Percentiles rank a stretch among this genome's conserved stretches.
These are phyloP conservation scores for Penicillium samsonianum DNA, from an alignment of 495 filamentous ascomycete genomes.

Conservation along the genomic window DNA sequence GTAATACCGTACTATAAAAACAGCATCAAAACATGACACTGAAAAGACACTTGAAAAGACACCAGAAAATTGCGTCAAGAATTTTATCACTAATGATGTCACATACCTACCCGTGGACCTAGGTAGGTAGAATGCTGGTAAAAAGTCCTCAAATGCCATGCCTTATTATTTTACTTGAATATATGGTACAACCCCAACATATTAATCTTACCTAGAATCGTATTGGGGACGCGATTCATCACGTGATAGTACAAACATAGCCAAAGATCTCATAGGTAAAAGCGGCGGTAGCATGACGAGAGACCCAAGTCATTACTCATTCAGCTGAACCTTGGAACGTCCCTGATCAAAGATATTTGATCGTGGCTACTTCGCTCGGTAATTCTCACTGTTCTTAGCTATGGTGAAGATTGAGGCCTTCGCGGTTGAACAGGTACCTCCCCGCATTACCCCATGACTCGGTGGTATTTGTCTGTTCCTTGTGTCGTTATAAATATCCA, in stretches of 20 bases:
- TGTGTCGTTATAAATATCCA: neutral
- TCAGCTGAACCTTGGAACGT: neutral
- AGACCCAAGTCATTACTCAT: neutral
- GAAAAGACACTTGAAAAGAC: too few relatives aligned
- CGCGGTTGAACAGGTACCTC: slow-evolving; percentile 70
- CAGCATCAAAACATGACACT: too few relatives aligned
- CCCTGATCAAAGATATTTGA: neutral
- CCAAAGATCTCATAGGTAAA: neutral
- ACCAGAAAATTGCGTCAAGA: too few relatives aligned
- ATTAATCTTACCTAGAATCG: too few relatives aligned
- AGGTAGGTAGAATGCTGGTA: too few relatives aligned
- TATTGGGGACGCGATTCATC: neutral
- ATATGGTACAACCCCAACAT: too few relatives aligned
- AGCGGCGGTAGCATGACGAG: neutral
- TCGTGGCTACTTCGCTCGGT: neutral
- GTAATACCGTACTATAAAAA: too few relatives aligned
- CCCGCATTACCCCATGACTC: slow-evolving; percentile 23
- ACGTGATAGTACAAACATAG: neutral
- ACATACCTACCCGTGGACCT: too few relatives aligned
- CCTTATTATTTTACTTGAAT: too few relatives aligned
- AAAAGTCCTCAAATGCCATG: too few relatives aligned
- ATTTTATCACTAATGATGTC: too few relatives aligned
- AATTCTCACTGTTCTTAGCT: neutral
- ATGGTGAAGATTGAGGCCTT: slow-evolving; percentile 75
- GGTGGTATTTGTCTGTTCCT: neutral